These are phyloP conservation scores for Solanum etuberosum DNA, from an alignment of 257 asterid species.

Conservation along the genomic window DNA sequence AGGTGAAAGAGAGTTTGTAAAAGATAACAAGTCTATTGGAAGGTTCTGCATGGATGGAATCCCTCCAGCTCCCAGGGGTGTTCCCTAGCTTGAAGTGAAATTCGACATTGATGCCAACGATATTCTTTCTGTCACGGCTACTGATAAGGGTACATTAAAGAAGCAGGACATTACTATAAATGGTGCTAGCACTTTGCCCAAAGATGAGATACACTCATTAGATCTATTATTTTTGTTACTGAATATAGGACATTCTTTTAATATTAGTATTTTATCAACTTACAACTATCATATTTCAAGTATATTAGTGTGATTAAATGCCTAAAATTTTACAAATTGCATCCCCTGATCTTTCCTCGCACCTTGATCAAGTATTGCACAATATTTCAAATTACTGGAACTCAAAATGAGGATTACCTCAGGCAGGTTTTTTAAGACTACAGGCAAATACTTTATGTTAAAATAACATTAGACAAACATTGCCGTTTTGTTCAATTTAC, in stretches of 20 bases:
- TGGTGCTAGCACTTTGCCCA: conserved; percentile 69
- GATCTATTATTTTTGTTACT: background rate
- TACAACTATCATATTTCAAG: background rate
- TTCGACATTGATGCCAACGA: conserved; percentile 86
- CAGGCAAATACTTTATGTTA: no score
- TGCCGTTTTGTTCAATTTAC: no score
- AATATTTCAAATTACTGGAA: background rate
- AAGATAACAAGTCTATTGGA: conserved; percentile 71
- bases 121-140: conserved; percentile 62
- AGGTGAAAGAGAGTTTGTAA: conserved; percentile 79
- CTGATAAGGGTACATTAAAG: conserved; percentile 79
- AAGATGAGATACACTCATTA: conserved; percentile 45
- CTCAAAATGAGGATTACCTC: no score
- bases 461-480: no score
- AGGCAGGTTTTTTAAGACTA: no score
- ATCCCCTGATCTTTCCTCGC: background rate
- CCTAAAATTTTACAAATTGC: background rate
- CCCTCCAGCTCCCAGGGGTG: conserved; percentile 82
- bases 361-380: background rate
- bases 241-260: background rate
- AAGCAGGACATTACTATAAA: conserved; percentile 71
- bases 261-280: background rate
- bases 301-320: background rate
- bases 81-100: conserved; percentile 75
- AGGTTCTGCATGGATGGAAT: conserved; percentile 82